phyloP scores from a whole-genome alignment of 345 rosid species.

The Toxicodendron radicans region DNA sequence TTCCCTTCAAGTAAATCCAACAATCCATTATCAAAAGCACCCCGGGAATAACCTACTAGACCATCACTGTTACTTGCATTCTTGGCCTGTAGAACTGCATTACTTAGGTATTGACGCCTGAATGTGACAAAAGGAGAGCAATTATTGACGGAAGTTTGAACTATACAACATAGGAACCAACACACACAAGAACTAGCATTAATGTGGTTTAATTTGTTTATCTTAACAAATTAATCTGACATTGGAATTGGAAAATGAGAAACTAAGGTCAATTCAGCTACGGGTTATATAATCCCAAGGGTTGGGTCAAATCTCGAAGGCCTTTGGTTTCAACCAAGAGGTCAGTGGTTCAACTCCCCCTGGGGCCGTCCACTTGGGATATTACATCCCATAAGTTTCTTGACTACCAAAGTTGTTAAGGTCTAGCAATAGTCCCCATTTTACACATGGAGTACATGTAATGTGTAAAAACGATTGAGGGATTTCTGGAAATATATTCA shows the following conservation, averaged over 20 bases:
- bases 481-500: no score
- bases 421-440: background rate
- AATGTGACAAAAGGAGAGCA: slow-evolving; percentile 28
- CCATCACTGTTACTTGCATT: slow-evolving; percentile 72
- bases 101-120: slow-evolving; percentile 88
- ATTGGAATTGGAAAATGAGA: background rate
- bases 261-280: background rate
- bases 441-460: background rate
- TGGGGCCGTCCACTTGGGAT: background rate
- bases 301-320: background rate
- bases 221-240: slow-evolving; percentile 1
- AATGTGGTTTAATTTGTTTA: background rate
- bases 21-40: slow-evolving; percentile 69
- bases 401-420: background rate
- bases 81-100: slow-evolving; percentile 95
- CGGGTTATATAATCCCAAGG: background rate
- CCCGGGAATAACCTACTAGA: slow-evolving; percentile 48
- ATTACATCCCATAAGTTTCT: background rate
- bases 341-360: background rate
- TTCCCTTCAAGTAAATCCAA: slow-evolving; percentile 97
- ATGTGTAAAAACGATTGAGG: no score
- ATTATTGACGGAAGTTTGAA: slow-evolving; percentile 22
- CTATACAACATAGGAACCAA: slow-evolving; percentile 9
- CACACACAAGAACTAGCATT: slow-evolving; percentile 3
- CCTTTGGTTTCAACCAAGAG: background rate